Conservation (phyloP, 495 filamentous ascomycete genomes). For the Jackrogersella multiformis region DNA sequence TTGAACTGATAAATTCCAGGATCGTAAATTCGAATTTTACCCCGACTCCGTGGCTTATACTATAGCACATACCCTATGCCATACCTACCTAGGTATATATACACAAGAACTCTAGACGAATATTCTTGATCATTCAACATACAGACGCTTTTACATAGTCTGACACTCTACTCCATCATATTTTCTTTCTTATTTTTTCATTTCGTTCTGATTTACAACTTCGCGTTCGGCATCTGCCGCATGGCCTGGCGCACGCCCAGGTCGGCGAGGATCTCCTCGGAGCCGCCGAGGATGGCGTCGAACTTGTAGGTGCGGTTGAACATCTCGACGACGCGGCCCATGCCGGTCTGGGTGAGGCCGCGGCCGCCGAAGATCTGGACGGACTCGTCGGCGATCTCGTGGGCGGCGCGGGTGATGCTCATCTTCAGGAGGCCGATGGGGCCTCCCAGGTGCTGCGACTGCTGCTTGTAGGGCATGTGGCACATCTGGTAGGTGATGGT, state of each 20-base stretch:
- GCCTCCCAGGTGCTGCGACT: constrained; percentile 77
- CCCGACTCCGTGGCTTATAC: constrained; percentile 27
- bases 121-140: not conserved
- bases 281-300: constrained; percentile 85
- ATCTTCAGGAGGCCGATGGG: constrained; percentile 88
- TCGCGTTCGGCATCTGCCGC: constrained; percentile 83
- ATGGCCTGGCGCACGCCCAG: constrained; percentile 84
- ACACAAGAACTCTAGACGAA: not conserved
- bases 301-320: constrained; percentile 90
- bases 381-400: constrained; percentile 83
- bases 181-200: too few relatives aligned
- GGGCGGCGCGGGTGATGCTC: constrained; percentile 75
- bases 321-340: constrained; percentile 82
- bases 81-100: not conserved
- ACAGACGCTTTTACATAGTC: not conserved
- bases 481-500: constrained; percentile 86
- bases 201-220: constrained; percentile 63
- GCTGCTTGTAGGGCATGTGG: constrained; percentile 81
- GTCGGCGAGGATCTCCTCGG: constrained; percentile 86
- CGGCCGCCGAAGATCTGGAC: constrained; percentile 90
- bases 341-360: constrained; percentile 81
- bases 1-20: not conserved
- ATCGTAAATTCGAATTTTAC: constrained; percentile 16
- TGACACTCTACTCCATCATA: too few relatives aligned
- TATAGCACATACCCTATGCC: not conserved